Base-by-base conservation (phyloP, 139 green algal genomes). In the Chloropicon primus region DNA sequence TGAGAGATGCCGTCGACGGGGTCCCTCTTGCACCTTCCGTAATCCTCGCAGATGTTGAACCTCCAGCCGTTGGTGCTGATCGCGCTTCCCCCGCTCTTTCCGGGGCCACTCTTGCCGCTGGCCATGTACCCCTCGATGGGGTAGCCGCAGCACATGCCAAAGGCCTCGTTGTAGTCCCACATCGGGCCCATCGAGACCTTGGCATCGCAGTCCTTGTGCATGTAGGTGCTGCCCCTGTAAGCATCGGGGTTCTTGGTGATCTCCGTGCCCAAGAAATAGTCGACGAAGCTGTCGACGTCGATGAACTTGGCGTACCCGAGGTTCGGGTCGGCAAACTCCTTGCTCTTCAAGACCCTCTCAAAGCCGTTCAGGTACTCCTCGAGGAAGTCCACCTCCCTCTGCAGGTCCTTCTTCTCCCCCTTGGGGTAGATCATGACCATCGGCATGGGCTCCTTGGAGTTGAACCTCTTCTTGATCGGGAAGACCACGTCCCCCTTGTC, bases 141-240 rank as follows among this genome's bases (percentile, higher is more conserved):
- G 79, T 90, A 95, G 24, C 90, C 88, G 80, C 90, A 95, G 86
- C 90, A 95, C n/a, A 81, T 72, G 1, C 90, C 90, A 82, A 90
- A 94, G 0, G 90, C 90, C 83, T 92, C 89, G 54, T 90, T 88
- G 77, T 73, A 62, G 26, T 71, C 74, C 75, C 75, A 79, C 17
- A 62, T 27, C 22, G 75, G 75, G 2, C 75, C 75, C 75, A 79
- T 79, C 26, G 26, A 24, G 26, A 79, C 25, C 24, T 26, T 29
- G 2, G 2, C 5, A 22, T 24, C 53, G 22, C 27, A 27, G 25
- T 62, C 41, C 41, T 79, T 79, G 76, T 80, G 76, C 26, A 79
- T 74, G 54, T 53, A 79, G 3, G 76, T 79, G 41, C 17, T 29
- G 76, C 76, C 76, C 17, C 83, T 26, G 72, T 88, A 87, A n/a